These are phyloP conservation scores for Podospora pseudopauciseta DNA, from an alignment of 495 filamentous ascomycete species.

Conservation along the genomic window DNA sequence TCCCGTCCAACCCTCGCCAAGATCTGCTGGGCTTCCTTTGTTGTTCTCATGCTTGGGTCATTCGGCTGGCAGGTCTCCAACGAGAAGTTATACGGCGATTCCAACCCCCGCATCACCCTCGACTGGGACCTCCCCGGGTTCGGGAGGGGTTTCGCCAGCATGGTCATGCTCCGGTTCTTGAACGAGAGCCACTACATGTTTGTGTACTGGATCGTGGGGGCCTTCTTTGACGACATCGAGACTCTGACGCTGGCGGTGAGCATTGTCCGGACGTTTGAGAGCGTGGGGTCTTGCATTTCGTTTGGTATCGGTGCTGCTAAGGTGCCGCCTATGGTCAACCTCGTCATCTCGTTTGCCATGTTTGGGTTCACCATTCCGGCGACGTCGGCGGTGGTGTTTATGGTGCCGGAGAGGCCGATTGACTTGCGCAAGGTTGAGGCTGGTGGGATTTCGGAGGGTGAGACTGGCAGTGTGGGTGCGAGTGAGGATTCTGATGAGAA, in stretches of 20 bases:
- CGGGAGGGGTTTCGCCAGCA: constrained; percentile 39
- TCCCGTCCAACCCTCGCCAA: constrained; percentile 34
- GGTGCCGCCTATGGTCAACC: constrained; percentile 42
- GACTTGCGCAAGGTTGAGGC: constrained; percentile 21
- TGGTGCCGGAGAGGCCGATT: constrained; percentile 37
- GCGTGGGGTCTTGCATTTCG: constrained; percentile 46
- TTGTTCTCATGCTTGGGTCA: constrained; percentile 30
- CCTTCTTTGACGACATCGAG: constrained; percentile 49
- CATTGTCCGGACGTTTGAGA: constrained; percentile 49
- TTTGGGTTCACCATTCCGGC: constrained; percentile 41
- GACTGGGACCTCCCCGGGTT: constrained; percentile 42
- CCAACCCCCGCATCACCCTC: constrained; percentile 29
- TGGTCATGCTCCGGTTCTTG: constrained; percentile 40
- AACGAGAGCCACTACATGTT: constrained; percentile 46
- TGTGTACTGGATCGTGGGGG: constrained; percentile 49
- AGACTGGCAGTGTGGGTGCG: constrained; percentile 5
- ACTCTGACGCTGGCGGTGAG: constrained; percentile 47
- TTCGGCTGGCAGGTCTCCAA: constrained; percentile 43
- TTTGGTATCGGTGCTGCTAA: constrained; percentile 47
- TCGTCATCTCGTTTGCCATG: constrained; percentile 42
- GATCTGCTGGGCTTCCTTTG: constrained; percentile 35
- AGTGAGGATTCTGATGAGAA: neutral
- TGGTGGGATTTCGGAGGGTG: constrained; percentile 13
- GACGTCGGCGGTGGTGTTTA: constrained; percentile 34
- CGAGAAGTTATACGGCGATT: constrained; percentile 35